Base-by-base conservation (phyloP, 805 yeast species). In the Nakazawaea pomicola region DNA sequence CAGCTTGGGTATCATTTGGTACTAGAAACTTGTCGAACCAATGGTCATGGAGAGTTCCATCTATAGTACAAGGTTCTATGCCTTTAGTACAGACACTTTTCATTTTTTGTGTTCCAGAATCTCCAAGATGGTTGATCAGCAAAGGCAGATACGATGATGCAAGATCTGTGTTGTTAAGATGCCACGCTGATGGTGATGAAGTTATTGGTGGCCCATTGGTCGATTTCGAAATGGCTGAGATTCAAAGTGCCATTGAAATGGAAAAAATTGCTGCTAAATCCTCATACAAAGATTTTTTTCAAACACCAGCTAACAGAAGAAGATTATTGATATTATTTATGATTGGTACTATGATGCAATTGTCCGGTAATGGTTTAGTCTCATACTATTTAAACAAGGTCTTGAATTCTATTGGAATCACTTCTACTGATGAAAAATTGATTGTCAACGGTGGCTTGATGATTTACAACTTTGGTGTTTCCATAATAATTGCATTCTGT, bases 41-140 rank as follows among this genome's bases (percentile, higher is more conserved):
- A 31, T 67, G 69, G 65, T 59, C 69, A 19, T 76, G 81, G 81
- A 71, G 76, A 57, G 60, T 75, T 41, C 82, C 83, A 30, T 63
- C 78, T 11, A 64, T 65, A 36, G 45, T 76, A 31, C 83, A 77
- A 56, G 74, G 70, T 30, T 50, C 62, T 11, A 57, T 71, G 47
- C 78, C 82, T 2, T 17, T 65, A 4, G 15, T 69, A 18, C 78
- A 72, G 51, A 16, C 63, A 7, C 4, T 46, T 2, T 50, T 65
- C 19, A 45, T 68, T 29, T 65, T 27, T 19, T 47, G 62, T 53
- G 49, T 71, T 50, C 86, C 86, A 29, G 88, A 80, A 55, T 79
- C 86, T 4, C 86, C 88, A 52, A 75, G 87, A 72, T 80, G 83
- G 83, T 67, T 80, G 54, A 67, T 79, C 48, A 65, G 76, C 16